Base-by-base conservation (phyloP, 2,329 filamentous ascomycete genomes). In the Ceratocystis huliohia region DNA sequence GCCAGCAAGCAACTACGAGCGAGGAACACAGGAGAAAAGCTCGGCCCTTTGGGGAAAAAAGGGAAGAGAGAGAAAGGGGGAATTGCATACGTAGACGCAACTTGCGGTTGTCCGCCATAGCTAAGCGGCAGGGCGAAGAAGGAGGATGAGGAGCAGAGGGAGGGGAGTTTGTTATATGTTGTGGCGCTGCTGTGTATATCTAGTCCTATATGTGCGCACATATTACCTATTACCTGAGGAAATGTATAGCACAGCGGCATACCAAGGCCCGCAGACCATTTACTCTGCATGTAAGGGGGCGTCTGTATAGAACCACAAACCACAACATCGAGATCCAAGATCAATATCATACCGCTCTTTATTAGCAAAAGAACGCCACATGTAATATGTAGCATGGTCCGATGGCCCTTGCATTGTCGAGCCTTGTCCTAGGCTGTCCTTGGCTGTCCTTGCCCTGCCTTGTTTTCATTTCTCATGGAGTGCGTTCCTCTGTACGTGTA, bases 371-470 rank as follows among this genome's bases (percentile, higher is more conserved):
- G 44, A 15, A 46, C 44, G n/a, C 44, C 44, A n/a, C 44, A n/a
- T 46, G 44, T 46, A n/a, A 46, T 46, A 46, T 46, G 44, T 46
- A 46, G 44, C 44, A n/a, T 46, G n/a, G n/a, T 46, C 13, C 10
- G 20, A 10, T 53, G 48, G 48, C 48, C 48, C 48, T 53, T 53
- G 48, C 48, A 53, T 53, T 53, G 48, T n/a, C 20, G 48, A 53
- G 48, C 48, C 48, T 25, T 33, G 30, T 33, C 30, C 30, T 33
- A 33, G 30, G 13, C 15, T 48, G 45, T 48, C 13, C n/a, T 15
- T 48, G 45, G 15, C 15, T 48, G 20, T 48, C 30, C 30, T 33
- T 33, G 30, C 30, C 30, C 30, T 33, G 30, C 30, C 30, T 33
- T 33, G 6, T 33, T 33, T 33, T 33, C 5, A 33, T 33, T 33